phyloP scores from a whole-genome alignment of 345 rosid genomes.

The Excoecaria cochinchinensis region DNA sequence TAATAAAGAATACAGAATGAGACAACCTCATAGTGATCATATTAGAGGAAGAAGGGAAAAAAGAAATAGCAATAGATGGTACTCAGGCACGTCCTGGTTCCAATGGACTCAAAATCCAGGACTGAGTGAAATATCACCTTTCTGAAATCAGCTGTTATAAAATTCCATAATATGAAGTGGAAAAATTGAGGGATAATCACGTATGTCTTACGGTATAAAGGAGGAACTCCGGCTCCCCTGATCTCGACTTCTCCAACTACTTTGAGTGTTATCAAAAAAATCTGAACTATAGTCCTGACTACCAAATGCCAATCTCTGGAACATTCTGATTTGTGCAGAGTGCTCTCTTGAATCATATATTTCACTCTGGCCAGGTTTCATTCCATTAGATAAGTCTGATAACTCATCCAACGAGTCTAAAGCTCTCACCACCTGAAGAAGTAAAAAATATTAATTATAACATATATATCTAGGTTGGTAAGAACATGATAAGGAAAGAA shows the following conservation, averaged over 20 bases:
- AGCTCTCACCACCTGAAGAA: constrained; percentile 75
- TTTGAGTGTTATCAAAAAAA: constrained; percentile 54
- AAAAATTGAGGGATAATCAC: neutral
- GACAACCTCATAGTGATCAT: neutral
- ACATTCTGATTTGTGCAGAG: constrained; percentile 93
- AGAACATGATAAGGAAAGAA: neutral
- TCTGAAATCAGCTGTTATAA: constrained; percentile 1
- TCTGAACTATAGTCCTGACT: constrained; percentile 84
- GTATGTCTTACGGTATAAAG: constrained; percentile 37
- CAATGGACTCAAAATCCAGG: constrained; percentile 18
- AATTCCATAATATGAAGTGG: neutral
- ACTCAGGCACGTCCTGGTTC: constrained; percentile 23
- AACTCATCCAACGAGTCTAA: constrained; percentile 67
- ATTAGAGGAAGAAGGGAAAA: neutral
- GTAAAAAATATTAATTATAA: neutral
- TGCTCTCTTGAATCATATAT: constrained; percentile 73
- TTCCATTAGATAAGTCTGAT: constrained; percentile 80
- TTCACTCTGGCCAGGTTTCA: constrained; percentile 92
- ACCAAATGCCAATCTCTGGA: constrained; percentile 91
- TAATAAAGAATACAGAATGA: constrained; percentile 16
- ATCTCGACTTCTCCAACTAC: constrained; percentile 85
- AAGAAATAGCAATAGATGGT: constrained; percentile 1
- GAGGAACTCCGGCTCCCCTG: constrained; percentile 29
- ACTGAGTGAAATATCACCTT: constrained; percentile 1
- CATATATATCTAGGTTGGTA: neutral